A percentile compares a stretch with the other conserved stretches of the same genome.
Evolutionary conservation across 2,329 filamentous ascomycete genomes (phyloP).

Genomic region (Colletotrichum magnum): DNA sequence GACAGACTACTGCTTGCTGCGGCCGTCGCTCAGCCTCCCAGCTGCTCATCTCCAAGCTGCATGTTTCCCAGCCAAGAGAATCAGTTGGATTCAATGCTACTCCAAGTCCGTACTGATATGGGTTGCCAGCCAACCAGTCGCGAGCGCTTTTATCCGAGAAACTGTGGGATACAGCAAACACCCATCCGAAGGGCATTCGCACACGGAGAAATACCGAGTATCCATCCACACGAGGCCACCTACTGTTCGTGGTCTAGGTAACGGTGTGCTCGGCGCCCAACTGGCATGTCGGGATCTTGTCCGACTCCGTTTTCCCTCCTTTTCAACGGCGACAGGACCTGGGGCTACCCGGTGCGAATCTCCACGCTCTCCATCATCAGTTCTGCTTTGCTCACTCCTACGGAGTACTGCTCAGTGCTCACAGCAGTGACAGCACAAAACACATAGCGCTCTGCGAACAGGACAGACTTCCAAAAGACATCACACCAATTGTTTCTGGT

Average conservation of each 20-base stretch:
- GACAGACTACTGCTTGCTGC: neutral
- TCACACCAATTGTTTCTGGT: constrained; percentile 20
- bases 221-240: constrained; percentile 15
- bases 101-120: too few species aligned
- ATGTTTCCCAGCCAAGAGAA: too few species aligned
- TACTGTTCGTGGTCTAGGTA: constrained; percentile 1
- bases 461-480: constrained; percentile 24
- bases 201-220: too few species aligned
- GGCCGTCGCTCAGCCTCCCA: constrained; percentile 4
- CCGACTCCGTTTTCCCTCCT: constrained; percentile 5
- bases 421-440: neutral
- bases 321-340: neutral
- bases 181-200: neutral
- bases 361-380: neutral
- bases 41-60: too few species aligned
- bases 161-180: constrained; percentile 17
- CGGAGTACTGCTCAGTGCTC: too few species aligned
- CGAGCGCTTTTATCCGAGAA: constrained; percentile 4
- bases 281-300: constrained; percentile 1
- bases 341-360: constrained; percentile 15
- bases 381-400: too few species aligned
- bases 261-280: neutral
- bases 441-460: neutral
- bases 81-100: too few species aligned
- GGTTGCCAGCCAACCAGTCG: neutral